Percentiles rank a stretch among this genome's conserved stretches.
Evolutionary conservation across 352 stramenopile genomes (phyloP).

Genomic region (Pythium rhizo-oryzae): DNA sequence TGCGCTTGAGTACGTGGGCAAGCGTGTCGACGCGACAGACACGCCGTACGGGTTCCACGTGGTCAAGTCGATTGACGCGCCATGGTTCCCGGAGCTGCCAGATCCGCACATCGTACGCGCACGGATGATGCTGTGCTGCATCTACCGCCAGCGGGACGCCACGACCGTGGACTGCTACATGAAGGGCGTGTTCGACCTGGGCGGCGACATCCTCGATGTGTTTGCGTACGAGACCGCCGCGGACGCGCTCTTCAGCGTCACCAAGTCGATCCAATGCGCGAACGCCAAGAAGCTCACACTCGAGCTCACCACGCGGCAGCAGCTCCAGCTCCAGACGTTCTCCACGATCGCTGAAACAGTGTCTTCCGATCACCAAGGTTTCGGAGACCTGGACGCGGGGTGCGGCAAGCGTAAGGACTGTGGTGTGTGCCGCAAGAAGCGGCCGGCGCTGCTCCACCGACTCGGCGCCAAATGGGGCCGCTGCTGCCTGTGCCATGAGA

Average conservation of each 20-base stretch:
- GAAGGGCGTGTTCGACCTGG: slow-evolving; percentile 55
- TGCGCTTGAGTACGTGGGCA: slow-evolving; percentile 51
- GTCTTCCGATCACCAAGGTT: too few species aligned
- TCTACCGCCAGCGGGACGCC: slow-evolving; percentile 45
- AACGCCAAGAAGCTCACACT: slow-evolving; percentile 50
- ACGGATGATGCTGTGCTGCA: slow-evolving; percentile 59
- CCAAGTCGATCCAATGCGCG: slow-evolving; percentile 31
- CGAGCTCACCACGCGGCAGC: neutral
- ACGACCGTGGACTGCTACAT: slow-evolving; percentile 44
- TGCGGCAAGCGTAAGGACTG: neutral
- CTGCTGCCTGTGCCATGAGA: slow-evolving; percentile 39
- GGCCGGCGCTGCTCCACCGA: neutral
- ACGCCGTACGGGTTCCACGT: slow-evolving; percentile 45
- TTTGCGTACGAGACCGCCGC: slow-evolving; percentile 45
- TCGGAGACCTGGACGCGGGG: too few species aligned
- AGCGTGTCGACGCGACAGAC: slow-evolving; percentile 33
- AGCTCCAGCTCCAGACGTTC: neutral
- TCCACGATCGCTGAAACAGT: neutral
- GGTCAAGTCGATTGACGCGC: slow-evolving; percentile 52
- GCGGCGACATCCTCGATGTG: slow-evolving; percentile 40
- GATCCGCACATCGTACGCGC: slow-evolving; percentile 38
- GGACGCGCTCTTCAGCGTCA: slow-evolving; percentile 40
- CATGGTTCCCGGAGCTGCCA: slow-evolving; percentile 33
- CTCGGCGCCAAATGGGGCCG: neutral
- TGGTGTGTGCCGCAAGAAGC: neutral